phyloP scores from a whole-genome alignment of 2,329 filamentous ascomycete species.

The Dothidotthia symphoricarpi region DNA sequence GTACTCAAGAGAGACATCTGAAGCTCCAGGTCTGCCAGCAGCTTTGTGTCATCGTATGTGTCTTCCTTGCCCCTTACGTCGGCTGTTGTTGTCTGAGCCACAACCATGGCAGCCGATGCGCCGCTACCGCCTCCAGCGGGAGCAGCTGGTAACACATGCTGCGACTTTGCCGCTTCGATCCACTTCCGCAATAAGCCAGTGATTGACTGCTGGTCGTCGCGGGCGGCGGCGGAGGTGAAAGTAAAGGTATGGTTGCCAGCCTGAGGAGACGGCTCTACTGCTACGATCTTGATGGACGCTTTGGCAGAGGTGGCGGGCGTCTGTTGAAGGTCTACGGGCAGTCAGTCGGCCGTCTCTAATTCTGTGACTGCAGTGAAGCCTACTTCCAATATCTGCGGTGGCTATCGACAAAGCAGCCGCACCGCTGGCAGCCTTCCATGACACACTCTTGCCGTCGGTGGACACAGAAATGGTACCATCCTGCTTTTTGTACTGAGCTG shows the following conservation, averaged over 20 bases:
- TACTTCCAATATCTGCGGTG: conserved; percentile 79
- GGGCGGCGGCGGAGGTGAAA: conserved; percentile 78
- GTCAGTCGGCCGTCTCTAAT: conserved; percentile 8
- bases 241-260: conserved; percentile 78
- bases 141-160: conserved; percentile 30
- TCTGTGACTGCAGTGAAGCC: conserved; percentile 31
- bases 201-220: conserved; percentile 79
- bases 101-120: conserved; percentile 68
- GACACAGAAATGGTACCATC: conserved; percentile 80
- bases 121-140: conserved; percentile 17
- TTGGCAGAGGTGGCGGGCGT: conserved; percentile 85
- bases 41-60: conserved; percentile 77
- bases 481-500: conserved; percentile 82
- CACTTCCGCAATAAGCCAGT: conserved; percentile 77
- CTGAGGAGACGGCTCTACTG: conserved; percentile 61
- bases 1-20: conserved; percentile 87
- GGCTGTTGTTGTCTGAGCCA: conserved; percentile 63
- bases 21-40: conserved; percentile 75
- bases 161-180: conserved; percentile 67
- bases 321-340: conserved; percentile 76
- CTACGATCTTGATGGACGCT: conserved; percentile 91
- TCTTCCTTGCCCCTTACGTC: conserved; percentile 52
- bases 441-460: conserved; percentile 68
- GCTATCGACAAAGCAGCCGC: conserved; percentile 67
- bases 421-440: conserved; percentile 71